Evolutionary conservation across 768 basidiomycete genomes (phyloP), one percentile per base, ranked within the genome.

Genomic region (Boletus subcaerulescens): DNA sequence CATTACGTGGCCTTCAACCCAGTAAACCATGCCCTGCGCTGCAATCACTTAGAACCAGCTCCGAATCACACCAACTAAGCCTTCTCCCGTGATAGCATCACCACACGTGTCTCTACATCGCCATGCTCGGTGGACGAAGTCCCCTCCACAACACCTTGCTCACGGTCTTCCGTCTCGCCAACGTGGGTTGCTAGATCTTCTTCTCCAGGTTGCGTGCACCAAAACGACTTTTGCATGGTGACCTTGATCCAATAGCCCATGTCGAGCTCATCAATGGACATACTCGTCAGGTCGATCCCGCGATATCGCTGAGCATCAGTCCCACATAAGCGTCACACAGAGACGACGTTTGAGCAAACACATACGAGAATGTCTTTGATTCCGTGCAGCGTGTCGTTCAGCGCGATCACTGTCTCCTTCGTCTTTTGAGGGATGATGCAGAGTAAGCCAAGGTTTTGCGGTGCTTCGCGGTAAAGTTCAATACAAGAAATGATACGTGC

Each of bases 171-270:
- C 8, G 29, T 29, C 9, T 29, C 29, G 29, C 29, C 29, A 29
- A 29, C 29, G 29, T 2, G 29, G 29, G 13, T 14, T 35, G 11
- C 33, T 6, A 35, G 6, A 35, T 35, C 33, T 5, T 47, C 51
- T 14, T 47, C 50, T 24, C 4, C 17, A 12, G 1, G 7, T 24
- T 29, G 45, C 18, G 43, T 26, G 5, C 14, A 22, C 32, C 36
- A 26, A 17, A 43, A 8, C 22, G 11, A 31, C 12, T 2, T 36
- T 24, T 38, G 29, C 44, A 66, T 17, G 0, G 48, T 46, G 10
- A 56, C 39, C 26, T 22, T 39, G 45, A 62, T 39, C 55, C 59
- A 61, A 44, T 64, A 61, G 26, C 65, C 65, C 55, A 59, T 47
- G n/a, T 67, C 57, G 32, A 65, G 29, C 11, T 57, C 49, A 10